These are phyloP conservation scores for Nicotiana attenuata DNA, from an alignment of 257 asterid genomes.

Conservation along the genomic window DNA sequence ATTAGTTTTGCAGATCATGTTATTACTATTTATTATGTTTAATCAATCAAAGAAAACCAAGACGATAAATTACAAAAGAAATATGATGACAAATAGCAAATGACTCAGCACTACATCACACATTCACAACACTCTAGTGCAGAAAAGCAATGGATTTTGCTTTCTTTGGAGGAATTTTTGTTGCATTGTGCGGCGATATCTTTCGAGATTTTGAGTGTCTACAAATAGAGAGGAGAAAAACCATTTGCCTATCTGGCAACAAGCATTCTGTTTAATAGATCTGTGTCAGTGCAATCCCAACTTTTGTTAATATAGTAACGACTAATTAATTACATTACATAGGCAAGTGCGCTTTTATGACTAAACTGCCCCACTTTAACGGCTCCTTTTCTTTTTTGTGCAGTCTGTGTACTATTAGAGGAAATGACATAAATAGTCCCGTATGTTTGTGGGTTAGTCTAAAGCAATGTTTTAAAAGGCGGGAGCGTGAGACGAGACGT, in stretches of 20 bases:
- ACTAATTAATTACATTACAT: background rate
- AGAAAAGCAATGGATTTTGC: background rate
- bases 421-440: too few relatives aligned
- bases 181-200: background rate
- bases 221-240: background rate
- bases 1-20: too few relatives aligned
- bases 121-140: background rate
- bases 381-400: background rate
- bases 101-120: background rate
- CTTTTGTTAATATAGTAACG: background rate
- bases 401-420: background rate
- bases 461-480: too few relatives aligned
- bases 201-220: background rate
- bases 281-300: background rate
- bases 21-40: background rate
- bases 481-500: too few relatives aligned
- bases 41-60: background rate
- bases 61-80: background rate
- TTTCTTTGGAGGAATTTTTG: background rate
- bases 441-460: too few relatives aligned
- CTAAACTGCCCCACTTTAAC: background rate
- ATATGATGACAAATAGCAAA: background rate
- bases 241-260: background rate
- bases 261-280: background rate
- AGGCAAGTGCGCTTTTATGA: background rate